Conservation (phyloP, 768 basidiomycete species). For the Cystofilobasidium capitatum region DNA sequence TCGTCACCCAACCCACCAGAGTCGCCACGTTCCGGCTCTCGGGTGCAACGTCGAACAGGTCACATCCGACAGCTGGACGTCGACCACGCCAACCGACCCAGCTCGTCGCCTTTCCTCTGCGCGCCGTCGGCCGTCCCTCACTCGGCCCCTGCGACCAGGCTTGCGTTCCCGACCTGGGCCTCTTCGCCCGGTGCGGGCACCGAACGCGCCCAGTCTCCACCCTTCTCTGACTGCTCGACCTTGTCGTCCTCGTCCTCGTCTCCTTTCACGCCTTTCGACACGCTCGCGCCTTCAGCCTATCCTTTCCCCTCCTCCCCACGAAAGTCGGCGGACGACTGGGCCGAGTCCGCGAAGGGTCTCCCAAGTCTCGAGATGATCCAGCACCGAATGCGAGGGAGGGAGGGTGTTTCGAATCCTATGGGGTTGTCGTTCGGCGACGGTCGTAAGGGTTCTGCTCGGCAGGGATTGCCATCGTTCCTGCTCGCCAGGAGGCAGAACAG, state of each 20-base stretch:
- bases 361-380: conserved; percentile 9
- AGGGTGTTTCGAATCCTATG: not conserved
- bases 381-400: not conserved
- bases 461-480: not conserved
- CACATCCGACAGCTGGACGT: not conserved
- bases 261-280: not conserved
- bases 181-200: not conserved
- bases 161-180: not conserved
- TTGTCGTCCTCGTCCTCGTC: not conserved
- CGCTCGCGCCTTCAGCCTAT: not conserved
- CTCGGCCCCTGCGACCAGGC: not conserved
- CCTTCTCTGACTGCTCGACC: conserved; percentile 4
- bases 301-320: not conserved
- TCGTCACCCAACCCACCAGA: not conserved
- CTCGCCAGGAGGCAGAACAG: not conserved
- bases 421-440: not conserved
- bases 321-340: not conserved
- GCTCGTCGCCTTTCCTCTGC: not conserved
- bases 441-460: too few species aligned
- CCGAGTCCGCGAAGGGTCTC: not conserved
- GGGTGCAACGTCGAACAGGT: too few species aligned
- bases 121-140: not conserved
- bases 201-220: not conserved
- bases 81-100: not conserved
- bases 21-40: not conserved